Evolutionary conservation across 495 filamentous ascomycete species (phyloP), one percentile per base, ranked within the genome.

Genomic region (Articulospora tetracladia): DNA sequence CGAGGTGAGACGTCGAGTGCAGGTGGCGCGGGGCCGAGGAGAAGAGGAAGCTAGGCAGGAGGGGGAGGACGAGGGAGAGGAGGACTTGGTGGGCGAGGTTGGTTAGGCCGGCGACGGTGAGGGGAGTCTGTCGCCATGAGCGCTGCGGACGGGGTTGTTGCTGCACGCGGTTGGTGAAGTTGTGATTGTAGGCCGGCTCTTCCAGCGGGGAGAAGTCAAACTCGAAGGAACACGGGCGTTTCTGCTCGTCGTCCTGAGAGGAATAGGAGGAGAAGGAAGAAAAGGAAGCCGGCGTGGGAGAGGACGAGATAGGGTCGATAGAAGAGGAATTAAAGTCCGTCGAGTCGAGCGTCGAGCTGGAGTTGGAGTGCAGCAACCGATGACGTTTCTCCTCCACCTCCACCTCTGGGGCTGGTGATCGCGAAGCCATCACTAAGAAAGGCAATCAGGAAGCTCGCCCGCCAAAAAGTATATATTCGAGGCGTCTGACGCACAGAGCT

Each of bases 1-100:
- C 74, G 49, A 84, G 74, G 57, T 79, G 82, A n/a, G 79, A 74
- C 2, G 82, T 85, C 12, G 79, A 71, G 50, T 78, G 73, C 13
- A 64, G 17, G 47, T 59, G 57, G 44, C 53, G 30, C 11, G 47
- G 53, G 2, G 15, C 19, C 4, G 50, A 22, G 30, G 4, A 12
- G 53, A 24, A 32, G 52, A 46, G 55, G 59, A 23, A 48, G 50
- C 28, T 51, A 60, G 55, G 56, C 6, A 39, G 32, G 44, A 57
- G 63, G 58, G 27, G 36, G 24, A 22, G 52, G 47, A 44, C 58
- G 47, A 41, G 17, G 41, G 32, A 12, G 54, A n/a, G n/a, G 39
- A 39, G 46, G 58, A 55, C 49, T 47, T 12, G 39, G 39, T 49
- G 36, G 41, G 54, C 20, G 39, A 55, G 58, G 28, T 1, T 1